Evolutionary conservation across 2,329 filamentous ascomycete genomes (phyloP).

Genomic region (Ceratocystis diversiconidia): DNA sequence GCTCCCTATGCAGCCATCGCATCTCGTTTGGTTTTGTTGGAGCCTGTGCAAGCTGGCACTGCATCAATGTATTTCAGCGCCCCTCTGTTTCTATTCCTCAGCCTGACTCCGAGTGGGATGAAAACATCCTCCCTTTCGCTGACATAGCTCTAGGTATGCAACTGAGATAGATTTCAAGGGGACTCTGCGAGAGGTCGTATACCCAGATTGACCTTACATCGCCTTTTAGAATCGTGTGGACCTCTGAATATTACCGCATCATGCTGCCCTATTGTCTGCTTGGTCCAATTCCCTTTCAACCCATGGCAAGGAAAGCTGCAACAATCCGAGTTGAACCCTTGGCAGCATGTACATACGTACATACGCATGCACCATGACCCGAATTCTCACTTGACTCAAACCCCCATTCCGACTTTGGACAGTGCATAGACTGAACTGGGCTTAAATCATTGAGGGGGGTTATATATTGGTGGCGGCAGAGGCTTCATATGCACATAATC

Average conservation of each 20-base stretch:
- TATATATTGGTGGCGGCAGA: not conserved
- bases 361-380: not conserved
- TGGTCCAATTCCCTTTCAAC: not conserved
- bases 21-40: not conserved
- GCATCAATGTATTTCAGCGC: not conserved
- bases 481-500: not conserved
- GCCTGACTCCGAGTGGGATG: not conserved
- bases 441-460: not conserved
- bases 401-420: not conserved
- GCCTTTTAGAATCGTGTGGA: not conserved
- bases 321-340: not conserved
- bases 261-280: not conserved
- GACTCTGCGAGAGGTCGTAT: not conserved
- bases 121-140: not conserved
- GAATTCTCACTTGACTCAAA: not conserved
- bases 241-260: not conserved
- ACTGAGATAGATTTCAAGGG: not conserved
- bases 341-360: not conserved
- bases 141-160: not conserved
- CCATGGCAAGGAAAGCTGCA: not conserved
- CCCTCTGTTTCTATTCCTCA: not conserved
- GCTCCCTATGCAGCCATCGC: not conserved
- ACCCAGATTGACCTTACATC: not conserved
- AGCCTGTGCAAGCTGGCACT: constrained; percentile 4
- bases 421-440: not conserved